Percentiles rank a stretch among this genome's conserved stretches.
These are phyloP conservation scores for Pyricularia grisea DNA, from an alignment of 2,329 filamentous ascomycete genomes.

Conservation along the genomic window DNA sequence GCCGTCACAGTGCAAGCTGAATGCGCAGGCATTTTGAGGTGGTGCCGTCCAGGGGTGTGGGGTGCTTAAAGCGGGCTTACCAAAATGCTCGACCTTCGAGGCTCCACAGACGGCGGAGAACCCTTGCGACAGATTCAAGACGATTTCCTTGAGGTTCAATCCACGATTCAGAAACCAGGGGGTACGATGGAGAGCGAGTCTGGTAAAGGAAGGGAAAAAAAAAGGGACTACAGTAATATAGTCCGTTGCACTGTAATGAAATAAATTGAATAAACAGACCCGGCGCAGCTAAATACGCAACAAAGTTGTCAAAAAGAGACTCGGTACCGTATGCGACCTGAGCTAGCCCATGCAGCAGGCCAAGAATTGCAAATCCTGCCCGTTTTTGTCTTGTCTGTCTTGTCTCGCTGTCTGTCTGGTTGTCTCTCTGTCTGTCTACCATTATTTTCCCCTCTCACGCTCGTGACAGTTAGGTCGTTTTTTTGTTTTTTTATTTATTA, in stretches of 20 bases:
- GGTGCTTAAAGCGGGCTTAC: neutral
- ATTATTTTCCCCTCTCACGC: neutral
- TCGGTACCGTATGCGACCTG: neutral
- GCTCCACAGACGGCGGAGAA: slow-evolving; percentile 4
- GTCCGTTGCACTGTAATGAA: neutral
- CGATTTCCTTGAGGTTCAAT: slow-evolving; percentile 3
- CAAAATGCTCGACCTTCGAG: neutral
- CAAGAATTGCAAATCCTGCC: neutral
- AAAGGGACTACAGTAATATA: neutral
- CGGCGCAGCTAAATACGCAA: neutral
- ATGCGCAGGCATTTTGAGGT: neutral
- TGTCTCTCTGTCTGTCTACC: neutral
- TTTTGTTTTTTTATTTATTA: no score
- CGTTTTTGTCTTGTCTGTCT: neutral
- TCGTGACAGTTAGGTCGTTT: neutral
- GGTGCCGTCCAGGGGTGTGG: neutral
- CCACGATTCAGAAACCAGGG: slow-evolving; percentile 4
- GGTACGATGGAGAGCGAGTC: neutral
- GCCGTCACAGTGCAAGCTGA: neutral
- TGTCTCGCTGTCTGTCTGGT: no score
- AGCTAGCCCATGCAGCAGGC: neutral
- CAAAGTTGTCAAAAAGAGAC: neutral
- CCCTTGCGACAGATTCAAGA: slow-evolving; percentile 6
- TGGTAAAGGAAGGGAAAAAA: neutral
- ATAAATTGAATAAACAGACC: neutral